Evolutionary conservation across 208 protist species (phyloP).

Genomic region (Porcisia hertigi): DNA sequence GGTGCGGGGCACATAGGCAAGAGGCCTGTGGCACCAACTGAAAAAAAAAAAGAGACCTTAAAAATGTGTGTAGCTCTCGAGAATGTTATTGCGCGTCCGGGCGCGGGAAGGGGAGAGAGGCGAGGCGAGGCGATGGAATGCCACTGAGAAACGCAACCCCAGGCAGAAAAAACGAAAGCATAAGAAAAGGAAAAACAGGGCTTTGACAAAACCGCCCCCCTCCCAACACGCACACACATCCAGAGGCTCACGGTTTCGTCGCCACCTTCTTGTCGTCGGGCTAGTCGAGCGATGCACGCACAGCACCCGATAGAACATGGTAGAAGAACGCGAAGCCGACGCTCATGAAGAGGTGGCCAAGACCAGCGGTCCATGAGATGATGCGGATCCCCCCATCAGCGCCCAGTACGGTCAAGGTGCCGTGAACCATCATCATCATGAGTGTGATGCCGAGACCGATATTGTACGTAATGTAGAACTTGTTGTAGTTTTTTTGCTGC

Average conservation of each 20-base stretch:
- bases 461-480: conserved; percentile 68
- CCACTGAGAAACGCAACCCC: background rate
- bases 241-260: conserved; percentile 1
- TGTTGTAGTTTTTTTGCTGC: conserved; percentile 54
- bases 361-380: conserved; percentile 45
- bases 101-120: no score
- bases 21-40: no score
- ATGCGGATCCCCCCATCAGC: conserved; percentile 39
- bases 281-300: conserved; percentile 21
- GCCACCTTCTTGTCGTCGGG: conserved; percentile 17
- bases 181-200: background rate
- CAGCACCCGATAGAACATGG: conserved; percentile 39
- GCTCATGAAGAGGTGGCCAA: conserved; percentile 48
- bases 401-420: conserved; percentile 49
- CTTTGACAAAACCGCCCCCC: background rate
- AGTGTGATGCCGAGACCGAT: conserved; percentile 61
- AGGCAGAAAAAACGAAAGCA: background rate
- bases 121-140: background rate
- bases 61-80: no score
- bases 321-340: conserved; percentile 63
- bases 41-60: no score
- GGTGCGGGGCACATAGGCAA: no score
- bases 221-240: background rate
- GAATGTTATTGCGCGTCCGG: no score
- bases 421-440: conserved; percentile 55